These are phyloP conservation scores for Zymoseptoria ardabiliae DNA, from an alignment of 2,329 filamentous ascomycete genomes.

Conservation along the genomic window DNA sequence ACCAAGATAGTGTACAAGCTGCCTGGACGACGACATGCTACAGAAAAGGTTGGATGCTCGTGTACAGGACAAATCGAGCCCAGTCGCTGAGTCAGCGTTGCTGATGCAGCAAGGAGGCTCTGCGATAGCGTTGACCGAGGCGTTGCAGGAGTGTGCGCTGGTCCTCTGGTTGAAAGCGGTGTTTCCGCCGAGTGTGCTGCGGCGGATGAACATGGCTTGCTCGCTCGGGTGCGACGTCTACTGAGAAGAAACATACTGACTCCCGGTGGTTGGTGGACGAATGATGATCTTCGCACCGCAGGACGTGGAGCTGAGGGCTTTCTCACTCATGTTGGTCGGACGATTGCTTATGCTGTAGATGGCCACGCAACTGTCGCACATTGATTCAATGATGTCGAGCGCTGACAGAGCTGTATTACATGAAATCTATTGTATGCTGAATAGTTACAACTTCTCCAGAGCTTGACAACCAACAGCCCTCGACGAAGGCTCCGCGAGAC, in stretches of 20 bases:
- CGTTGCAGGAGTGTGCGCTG: conserved; percentile 7
- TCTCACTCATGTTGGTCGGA: too few species aligned
- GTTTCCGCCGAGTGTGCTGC: conserved; percentile 4
- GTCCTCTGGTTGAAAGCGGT: conserved; percentile 9
- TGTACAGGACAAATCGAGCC: too few species aligned
- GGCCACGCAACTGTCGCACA: too few species aligned
- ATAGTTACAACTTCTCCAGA: not conserved
- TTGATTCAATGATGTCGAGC: not conserved
- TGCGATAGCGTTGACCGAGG: conserved; percentile 12
- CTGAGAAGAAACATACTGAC: too few species aligned
- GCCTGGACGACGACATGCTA: too few species aligned
- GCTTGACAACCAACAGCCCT: not conserved
- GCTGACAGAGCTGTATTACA: not conserved
- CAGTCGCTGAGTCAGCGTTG: conserved; percentile 5
- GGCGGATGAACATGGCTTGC: conserved; percentile 12
- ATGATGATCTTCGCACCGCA: too few species aligned
- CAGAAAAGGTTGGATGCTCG: too few species aligned
- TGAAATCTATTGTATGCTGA: not conserved
- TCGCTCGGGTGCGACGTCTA: too few species aligned
- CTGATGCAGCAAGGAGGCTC: conserved; percentile 10
- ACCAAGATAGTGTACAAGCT: too few species aligned
- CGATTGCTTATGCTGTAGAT: too few species aligned
- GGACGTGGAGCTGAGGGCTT: too few species aligned
- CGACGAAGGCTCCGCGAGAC: not conserved
- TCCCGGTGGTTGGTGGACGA: too few species aligned